Evolutionary conservation across 192 early-diverging fungal species (phyloP).

Genomic region (Rhizophagus clarus): DNA sequence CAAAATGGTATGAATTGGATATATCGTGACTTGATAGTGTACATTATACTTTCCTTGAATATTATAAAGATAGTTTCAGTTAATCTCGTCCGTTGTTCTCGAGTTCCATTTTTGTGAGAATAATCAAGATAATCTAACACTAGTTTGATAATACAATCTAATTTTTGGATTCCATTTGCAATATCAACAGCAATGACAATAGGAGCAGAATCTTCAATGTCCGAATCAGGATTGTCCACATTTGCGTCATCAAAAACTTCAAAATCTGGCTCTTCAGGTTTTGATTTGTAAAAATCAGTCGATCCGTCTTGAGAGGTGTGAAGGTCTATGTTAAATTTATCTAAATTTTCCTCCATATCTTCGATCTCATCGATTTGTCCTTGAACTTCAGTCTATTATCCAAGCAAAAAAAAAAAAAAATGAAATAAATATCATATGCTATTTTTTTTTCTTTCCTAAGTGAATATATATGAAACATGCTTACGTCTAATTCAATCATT

Average conservation of each 20-base stretch:
- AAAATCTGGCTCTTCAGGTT: not conserved
- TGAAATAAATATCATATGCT: not conserved
- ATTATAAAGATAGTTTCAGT: conserved; percentile 72
- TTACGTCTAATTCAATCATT: conserved; percentile 89
- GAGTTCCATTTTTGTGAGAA: conserved; percentile 36
- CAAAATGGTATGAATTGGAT: conserved; percentile 93
- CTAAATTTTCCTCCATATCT: conserved; percentile 54
- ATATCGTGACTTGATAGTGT: conserved; percentile 88
- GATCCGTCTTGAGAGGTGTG: not conserved
- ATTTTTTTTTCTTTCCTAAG: not conserved
- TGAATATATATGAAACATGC: conserved; percentile 20
- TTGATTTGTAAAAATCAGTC: not conserved
- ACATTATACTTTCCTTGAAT: conserved; percentile 78
- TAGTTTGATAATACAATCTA: conserved; percentile 72
- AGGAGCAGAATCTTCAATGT: conserved; percentile 43
- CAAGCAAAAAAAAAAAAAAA: not conserved
- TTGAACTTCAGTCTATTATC: conserved; percentile 80
- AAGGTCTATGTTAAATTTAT: not conserved
- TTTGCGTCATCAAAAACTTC: conserved; percentile 51
- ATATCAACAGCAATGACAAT: conserved; percentile 48
- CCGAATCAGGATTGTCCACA: conserved; percentile 41
- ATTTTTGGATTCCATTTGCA: conserved; percentile 64
- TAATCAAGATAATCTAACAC: conserved; percentile 63
- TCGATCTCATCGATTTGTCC: conserved; percentile 85
- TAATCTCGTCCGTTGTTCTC: conserved; percentile 49